Evolutionary conservation across 1,284 basidiomycete genomes (phyloP), one percentile per base, ranked within the genome.

Genomic region (Apiotrichum akiyoshidainum): DNA sequence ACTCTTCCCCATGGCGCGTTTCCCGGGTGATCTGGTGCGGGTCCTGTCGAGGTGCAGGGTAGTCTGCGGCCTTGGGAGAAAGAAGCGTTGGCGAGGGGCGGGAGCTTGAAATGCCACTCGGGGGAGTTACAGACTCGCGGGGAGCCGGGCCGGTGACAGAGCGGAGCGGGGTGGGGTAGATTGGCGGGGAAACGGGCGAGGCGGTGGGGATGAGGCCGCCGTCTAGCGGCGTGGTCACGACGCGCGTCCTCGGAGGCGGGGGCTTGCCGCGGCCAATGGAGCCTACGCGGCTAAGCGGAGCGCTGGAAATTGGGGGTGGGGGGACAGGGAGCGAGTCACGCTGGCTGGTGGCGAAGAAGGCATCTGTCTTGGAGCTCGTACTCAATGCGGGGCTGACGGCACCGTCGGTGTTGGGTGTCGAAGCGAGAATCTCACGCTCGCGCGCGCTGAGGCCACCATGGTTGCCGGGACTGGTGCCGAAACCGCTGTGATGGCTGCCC

Each of bases 311-410:
- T 8, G 72, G 63, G 58, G 35, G 65, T 1, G 72, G 73, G 0
- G 73, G 73, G 16, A 65, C 52, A 13, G 73, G 73, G n/a, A 75
- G 55, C 10, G 57, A 50, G 49, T 66, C 61, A 12, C 50, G 50
- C 22, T 52, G 46, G 35, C 59, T 57, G 9, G 60, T 46, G 2
- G 68, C 59, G 56, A 76, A 76, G 65, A 76, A 76, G 2, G 72
- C 54, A 45, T 76, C 74, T 9, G 70, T 77, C 54, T 69, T 71
- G 13, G 70, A 72, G 37, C 65, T 59, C 13, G 69, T 21, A 33
- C 68, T 70, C 13, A 70, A 53, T 3, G 74, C 65, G 1, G 74
- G 73, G 12, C 57, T 57, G 19, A 60, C 55, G 12, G 58, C 49
- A 16, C 56, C 59, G 16, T 54, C 54, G 37, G 35, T 39, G 10